Conservation (phyloP, 2,329 filamentous ascomycete genomes). For the Mollisiaceae sp. region DNA sequence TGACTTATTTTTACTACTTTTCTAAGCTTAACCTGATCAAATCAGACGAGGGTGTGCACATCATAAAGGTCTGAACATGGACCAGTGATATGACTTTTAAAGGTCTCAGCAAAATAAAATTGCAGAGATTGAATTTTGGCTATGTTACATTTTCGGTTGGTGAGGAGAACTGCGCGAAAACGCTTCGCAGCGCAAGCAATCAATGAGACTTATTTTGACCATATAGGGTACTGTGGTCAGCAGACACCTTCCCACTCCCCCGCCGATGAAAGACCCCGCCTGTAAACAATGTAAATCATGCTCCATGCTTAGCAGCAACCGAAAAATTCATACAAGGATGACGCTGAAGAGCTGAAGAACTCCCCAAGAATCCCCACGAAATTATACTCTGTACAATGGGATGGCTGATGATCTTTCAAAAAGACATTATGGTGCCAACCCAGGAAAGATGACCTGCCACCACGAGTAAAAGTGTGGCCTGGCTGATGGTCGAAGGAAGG, state of each 20-base stretch:
- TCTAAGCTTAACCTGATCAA: not conserved
- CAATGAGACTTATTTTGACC: constrained; percentile 1
- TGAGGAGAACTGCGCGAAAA: not conserved
- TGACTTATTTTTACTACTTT: not conserved
- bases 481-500: not conserved
- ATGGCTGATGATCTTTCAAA: constrained; percentile 2
- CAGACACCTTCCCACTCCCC: not conserved
- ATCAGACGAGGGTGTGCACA: not conserved
- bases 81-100: not conserved
- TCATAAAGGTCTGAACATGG: not conserved
- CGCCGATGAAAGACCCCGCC: not conserved
- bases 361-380: not conserved
- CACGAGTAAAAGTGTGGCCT: not conserved
- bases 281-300: not conserved
- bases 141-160: constrained; percentile 1
- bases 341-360: not conserved
- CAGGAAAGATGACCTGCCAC: not conserved
- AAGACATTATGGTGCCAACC: constrained; percentile 1
- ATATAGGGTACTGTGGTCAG: constrained; percentile 1
- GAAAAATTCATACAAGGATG: not conserved
- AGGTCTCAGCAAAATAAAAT: not conserved
- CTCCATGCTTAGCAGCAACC: not conserved
- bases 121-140: not conserved
- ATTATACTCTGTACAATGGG: constrained; percentile 10
- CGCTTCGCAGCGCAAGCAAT: not conserved